Base-by-base conservation (phyloP, 768 basidiomycete genomes). In the Kwoniella sp. region DNA sequence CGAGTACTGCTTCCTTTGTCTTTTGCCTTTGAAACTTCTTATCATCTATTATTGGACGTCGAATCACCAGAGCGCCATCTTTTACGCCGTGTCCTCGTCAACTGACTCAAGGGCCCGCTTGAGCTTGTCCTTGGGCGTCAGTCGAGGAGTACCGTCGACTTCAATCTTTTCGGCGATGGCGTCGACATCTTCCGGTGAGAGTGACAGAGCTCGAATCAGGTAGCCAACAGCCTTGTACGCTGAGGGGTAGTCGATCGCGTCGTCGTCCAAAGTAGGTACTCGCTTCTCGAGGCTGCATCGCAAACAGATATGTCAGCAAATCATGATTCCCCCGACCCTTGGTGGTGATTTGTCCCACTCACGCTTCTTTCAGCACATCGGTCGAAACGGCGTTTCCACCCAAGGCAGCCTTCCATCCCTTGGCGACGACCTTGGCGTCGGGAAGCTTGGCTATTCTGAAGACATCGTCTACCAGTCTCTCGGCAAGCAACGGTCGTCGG, bases 231-330 rank as follows among this genome's bases (percentile, higher is more conserved):
- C 86, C 48, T 85, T 79, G 82, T 89, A 89, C 0, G 93, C 95
- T 74, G 88, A 89, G 9, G 95, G 94, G 52, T 90, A 90, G 78
- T 98, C 93, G 71, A 93, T 88, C 30, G 89, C 88, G 63, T 93
- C 86, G 76, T 97, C 93, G 73, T 93, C 92, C 73, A 98, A 84
- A 61, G 88, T 81, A 81, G 57, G 34, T 68, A 71, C 70, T 50
- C 71, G 67, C 11, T 23, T 45, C 26, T 71, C 72, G 47, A 78
- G 28, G 55, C 71, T 71, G 62, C 23, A 38, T 20, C 17, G 38
- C 15, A 31, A 34, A n/a, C n/a, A n/a, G n/a, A n/a, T n/a, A 45
- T 9, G 41, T 20, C 11, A 45, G 1, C 29, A 50, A 38, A n/a
- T 37, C 61, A 52, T 74, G 62, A 73, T 68, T 47, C 55, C 20